Base-by-base conservation (phyloP, 352 stramenopile species). In the Pythium apleroticum region DNA sequence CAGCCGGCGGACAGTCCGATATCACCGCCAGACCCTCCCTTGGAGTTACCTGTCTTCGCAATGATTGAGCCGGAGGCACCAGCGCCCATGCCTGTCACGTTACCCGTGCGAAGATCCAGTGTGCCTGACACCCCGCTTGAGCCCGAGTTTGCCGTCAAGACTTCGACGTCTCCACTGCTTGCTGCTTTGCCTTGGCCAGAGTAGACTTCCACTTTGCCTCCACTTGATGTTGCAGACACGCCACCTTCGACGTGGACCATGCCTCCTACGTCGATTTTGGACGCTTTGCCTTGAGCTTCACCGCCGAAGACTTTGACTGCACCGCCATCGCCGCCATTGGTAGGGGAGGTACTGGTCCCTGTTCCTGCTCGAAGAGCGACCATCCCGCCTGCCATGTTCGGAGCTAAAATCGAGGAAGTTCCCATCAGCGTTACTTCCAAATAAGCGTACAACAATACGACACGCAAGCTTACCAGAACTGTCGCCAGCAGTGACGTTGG, bases 41-140 rank as follows among this genome's bases (percentile, higher is more conserved):
- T 84, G 11, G 86, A 75, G 30, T 77, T 80, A 19, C 95, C 95
- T 20, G 94, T 97, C 22, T 71, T 59, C 12, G 98, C 24, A 49
- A 74, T 67, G 25, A 97, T 60, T 33, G 77, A 86, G 10, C 94
- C 94, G 60, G 86, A 97, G 7, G 67, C 67, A 28, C 86, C 61
- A 30, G 46, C 57, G 5, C 8, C 22, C 11, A 27, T 11, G n/a
- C 43, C n/a, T 15, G 80, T 82, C 25, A 88, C 81, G 27, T 84
- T 88, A 33, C 91, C 90, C 31, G 84, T 96, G 43, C 68, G 74
- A 49, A 97, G 3, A 20, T 60, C 66, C 46, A 97, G 61, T 11
- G 82, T 76, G 45, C 92, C 92, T 54, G 86, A 96, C 1, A 91
- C 86, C 48, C 90, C 91, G 65, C 81, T 82, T n/a, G 62, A 66